Conservation (phyloP, 257 asterid species). For the Rubia yunnanensis region DNA sequence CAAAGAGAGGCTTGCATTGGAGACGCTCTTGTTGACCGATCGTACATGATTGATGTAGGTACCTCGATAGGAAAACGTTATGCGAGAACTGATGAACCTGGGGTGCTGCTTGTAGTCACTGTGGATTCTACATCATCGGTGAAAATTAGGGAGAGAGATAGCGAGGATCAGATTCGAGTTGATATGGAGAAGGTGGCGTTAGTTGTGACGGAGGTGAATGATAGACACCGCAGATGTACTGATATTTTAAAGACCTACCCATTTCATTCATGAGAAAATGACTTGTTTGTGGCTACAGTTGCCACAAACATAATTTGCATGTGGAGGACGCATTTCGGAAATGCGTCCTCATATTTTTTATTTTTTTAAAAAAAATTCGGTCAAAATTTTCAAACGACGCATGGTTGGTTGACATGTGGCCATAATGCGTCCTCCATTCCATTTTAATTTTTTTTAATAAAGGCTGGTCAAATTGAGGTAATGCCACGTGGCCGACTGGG, state of each 20-base stretch:
- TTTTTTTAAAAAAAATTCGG: no score
- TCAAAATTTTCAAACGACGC: no score
- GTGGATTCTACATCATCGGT: constrained; percentile 63
- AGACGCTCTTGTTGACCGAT: background rate
- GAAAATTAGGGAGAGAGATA: constrained; percentile 69
- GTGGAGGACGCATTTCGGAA: no score
- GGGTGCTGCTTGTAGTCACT: constrained; percentile 80
- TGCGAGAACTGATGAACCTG: constrained; percentile 89
- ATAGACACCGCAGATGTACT: constrained; percentile 53
- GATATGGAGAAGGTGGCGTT: constrained; percentile 59
- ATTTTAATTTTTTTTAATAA: no score
- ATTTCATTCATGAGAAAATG: constrained; percentile 58
- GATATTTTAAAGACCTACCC: constrained; percentile 53
- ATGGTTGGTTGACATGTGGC: no score
- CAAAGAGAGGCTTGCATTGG: no score
- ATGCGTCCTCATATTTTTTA: no score
- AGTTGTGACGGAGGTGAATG: constrained; percentile 57
- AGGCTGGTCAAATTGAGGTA: no score
- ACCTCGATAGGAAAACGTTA: constrained; percentile 83
- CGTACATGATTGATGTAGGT: constrained; percentile 27
- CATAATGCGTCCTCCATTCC: no score
- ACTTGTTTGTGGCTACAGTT: no score
- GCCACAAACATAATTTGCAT: no score
- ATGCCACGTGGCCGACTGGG: no score
- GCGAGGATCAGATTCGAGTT: constrained; percentile 77